phyloP scores from a whole-genome alignment of 2,329 filamentous ascomycete species.

The Paraconiothyrium sp. region DNA sequence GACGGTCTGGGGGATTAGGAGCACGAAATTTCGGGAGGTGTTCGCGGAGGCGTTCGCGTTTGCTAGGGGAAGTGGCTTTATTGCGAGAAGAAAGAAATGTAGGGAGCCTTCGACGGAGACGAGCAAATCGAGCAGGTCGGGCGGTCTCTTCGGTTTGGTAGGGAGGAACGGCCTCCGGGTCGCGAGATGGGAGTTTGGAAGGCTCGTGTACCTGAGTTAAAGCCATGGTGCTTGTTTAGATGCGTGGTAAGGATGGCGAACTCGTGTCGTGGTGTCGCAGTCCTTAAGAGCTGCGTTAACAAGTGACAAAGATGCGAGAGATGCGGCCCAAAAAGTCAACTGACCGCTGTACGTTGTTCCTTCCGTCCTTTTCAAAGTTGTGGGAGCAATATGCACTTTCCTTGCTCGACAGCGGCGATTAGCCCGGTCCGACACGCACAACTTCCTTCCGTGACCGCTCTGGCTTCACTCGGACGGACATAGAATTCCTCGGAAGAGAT shows the following conservation, averaged over 20 bases:
- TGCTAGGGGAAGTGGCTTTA: neutral
- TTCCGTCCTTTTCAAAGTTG: too few species aligned
- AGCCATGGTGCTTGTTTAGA: neutral
- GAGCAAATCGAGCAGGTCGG: neutral
- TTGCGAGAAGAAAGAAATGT: neutral
- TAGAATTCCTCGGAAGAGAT: too few species aligned
- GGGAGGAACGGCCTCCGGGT: neutral
- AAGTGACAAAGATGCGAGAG: neutral
- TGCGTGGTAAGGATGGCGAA: neutral
- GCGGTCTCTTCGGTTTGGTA: neutral
- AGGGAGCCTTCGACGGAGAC: neutral
- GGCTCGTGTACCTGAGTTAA: neutral
- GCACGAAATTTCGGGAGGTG: neutral
- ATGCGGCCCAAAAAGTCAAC: too few species aligned
- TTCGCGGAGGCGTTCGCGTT: neutral
- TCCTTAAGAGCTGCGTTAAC: neutral
- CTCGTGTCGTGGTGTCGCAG: neutral
- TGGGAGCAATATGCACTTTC: too few species aligned
- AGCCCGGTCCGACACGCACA: too few species aligned
- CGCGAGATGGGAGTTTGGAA: neutral
- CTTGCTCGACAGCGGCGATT: too few species aligned
- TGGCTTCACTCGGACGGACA: too few species aligned
- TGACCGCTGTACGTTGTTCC: too few species aligned
- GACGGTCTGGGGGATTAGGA: slow-evolving; percentile 26
- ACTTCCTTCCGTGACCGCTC: too few species aligned